Conservation (phyloP, 257 asterid species). For the Solanum virginianum region DNA sequence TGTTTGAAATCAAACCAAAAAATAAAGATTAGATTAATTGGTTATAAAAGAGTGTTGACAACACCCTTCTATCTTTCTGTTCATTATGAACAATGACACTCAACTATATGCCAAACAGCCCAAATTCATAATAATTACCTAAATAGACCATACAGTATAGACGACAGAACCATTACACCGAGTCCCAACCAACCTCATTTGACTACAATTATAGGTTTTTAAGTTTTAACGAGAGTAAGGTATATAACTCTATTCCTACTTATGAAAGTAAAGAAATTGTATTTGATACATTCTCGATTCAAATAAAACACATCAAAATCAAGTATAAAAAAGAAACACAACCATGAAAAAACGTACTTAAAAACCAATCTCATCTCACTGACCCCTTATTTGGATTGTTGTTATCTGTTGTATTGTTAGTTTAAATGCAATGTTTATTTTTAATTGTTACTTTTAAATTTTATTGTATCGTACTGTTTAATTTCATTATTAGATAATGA, state of each 20-base stretch:
- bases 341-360: rapidly evolving
- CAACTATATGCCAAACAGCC: not conserved
- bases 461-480: too few relatives aligned
- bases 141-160: not conserved
- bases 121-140: not conserved
- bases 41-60: not conserved
- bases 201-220: not conserved
- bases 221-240: not conserved
- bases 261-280: not conserved
- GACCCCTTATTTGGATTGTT: too few relatives aligned
- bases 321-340: not conserved
- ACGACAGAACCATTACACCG: not conserved
- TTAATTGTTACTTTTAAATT: too few relatives aligned
- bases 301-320: not conserved
- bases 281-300: too few relatives aligned
- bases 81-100: not conserved
- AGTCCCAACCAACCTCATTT: not conserved
- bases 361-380: too few relatives aligned
- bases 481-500: too few relatives aligned
- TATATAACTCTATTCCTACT: not conserved
- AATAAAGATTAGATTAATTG: not conserved
- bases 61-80: not conserved
- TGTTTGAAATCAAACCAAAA: not conserved
- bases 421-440: too few relatives aligned
- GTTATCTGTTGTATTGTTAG: too few relatives aligned